Conservation (phyloP, 2,329 filamentous ascomycete species). For the Emericellopsis cladophorae region DNA sequence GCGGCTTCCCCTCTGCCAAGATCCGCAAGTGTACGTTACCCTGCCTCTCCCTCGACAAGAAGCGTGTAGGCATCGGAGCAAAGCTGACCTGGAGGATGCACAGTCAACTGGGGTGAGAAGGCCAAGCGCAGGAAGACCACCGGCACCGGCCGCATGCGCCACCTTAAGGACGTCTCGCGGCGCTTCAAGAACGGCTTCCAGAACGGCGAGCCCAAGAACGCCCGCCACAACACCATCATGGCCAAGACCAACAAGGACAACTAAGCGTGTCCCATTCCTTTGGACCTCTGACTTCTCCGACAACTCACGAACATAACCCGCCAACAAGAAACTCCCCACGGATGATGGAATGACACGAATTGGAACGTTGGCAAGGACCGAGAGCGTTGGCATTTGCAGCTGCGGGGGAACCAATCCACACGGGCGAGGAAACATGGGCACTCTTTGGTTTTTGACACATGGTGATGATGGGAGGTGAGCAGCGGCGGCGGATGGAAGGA, state of each 20-base stretch:
- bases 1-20: conserved; percentile 96
- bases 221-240: conserved; percentile 29
- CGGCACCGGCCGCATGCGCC: conserved; percentile 90
- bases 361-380: too few species aligned
- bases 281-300: too few species aligned
- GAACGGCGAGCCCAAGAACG: conserved; percentile 72
- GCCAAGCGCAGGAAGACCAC: conserved; percentile 99
- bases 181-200: conserved; percentile 98
- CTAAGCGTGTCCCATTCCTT: too few species aligned
- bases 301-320: too few species aligned
- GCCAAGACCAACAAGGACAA: not conserved
- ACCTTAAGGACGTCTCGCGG: conserved; percentile 84
- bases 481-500: not conserved
- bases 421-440: too few species aligned
- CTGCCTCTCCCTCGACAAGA: not conserved
- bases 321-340: too few species aligned
- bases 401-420: too few species aligned
- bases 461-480: too few species aligned
- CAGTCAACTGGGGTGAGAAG: conserved; percentile 99
- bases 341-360: too few species aligned
- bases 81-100: conserved; percentile 5
- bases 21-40: conserved; percentile 87
- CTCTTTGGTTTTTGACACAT: too few species aligned
- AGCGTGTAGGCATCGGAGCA: not conserved
- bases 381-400: too few species aligned